phyloP scores from a whole-genome alignment of 2,329 filamentous ascomycete genomes.

The Venturiaceae sp. region DNA sequence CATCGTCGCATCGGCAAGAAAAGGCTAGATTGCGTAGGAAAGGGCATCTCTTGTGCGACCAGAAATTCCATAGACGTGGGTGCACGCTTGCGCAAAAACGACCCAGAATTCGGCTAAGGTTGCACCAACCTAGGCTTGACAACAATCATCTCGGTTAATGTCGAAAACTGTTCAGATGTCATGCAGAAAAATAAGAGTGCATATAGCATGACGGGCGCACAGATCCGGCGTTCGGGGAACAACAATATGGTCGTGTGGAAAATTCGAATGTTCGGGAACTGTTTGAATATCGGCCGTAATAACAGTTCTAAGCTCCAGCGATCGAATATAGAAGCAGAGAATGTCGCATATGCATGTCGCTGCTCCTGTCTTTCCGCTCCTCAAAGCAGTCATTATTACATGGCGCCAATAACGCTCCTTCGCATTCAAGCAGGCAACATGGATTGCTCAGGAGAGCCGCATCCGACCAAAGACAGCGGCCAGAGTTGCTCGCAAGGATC shows the following conservation, averaged over 20 bases:
- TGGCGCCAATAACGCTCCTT: background rate
- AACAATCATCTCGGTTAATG: background rate
- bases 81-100: background rate
- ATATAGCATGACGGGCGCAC: slow-evolving; percentile 6
- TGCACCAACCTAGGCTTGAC: background rate
- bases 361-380: background rate
- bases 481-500: background rate
- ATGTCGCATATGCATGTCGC: background rate
- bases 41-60: background rate
- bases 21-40: background rate
- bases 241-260: background rate
- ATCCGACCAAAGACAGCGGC: background rate
- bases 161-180: background rate
- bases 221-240: slow-evolving; percentile 3
- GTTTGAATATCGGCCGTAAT: background rate
- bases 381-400: background rate
- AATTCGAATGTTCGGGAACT: background rate
- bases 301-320: background rate
- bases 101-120: background rate
- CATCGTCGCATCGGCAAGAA: background rate
- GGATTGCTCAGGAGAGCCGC: background rate
- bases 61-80: background rate
- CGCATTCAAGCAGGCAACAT: background rate
- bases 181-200: background rate
- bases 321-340: background rate